phyloP scores from a whole-genome alignment of 805 yeast species.

The Yamadazyma philogaea region DNA sequence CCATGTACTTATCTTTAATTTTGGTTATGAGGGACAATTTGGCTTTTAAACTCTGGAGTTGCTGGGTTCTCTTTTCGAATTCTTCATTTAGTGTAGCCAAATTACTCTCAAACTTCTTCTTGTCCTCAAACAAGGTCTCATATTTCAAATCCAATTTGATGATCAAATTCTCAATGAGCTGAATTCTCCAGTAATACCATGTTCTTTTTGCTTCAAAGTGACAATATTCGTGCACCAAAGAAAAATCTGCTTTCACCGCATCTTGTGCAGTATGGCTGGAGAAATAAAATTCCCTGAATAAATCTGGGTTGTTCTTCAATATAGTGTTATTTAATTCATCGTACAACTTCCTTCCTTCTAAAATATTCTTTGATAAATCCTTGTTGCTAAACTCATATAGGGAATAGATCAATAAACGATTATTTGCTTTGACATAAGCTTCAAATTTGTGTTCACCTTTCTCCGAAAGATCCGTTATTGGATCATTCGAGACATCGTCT shows the following conservation, averaged over 20 bases:
- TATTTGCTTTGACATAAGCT: conserved; percentile 39
- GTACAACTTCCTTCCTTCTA: conserved; percentile 47
- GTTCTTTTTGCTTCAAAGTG: conserved; percentile 51
- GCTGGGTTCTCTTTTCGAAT: conserved; percentile 7
- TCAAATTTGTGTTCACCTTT: conserved; percentile 15
- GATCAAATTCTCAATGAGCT: conserved; percentile 46
- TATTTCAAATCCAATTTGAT: conserved; percentile 22
- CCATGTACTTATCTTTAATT: conserved; percentile 9
- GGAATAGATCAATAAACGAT: conserved; percentile 43
- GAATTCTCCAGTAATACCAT: conserved; percentile 64
- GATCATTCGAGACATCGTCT: conserved; percentile 22
- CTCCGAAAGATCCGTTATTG: conserved; percentile 16
- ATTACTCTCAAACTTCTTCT: conserved; percentile 8
- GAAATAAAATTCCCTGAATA: conserved; percentile 48
- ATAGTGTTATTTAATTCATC: conserved; percentile 47
- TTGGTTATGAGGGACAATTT: conserved; percentile 14
- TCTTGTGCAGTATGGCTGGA: conserved; percentile 36
- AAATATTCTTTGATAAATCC: conserved; percentile 50
- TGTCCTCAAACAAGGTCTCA: conserved; percentile 10
- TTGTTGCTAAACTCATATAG: conserved; percentile 53
- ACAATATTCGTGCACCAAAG: conserved; percentile 48
- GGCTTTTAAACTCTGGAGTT: conserved; percentile 13
- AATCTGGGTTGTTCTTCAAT: conserved; percentile 43
- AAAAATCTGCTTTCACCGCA: conserved; percentile 47
- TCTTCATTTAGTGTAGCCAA: conserved; percentile 8